Percentiles rank a stretch among this genome's conserved stretches.
Conservation (phyloP, 75 land plant species). For the Picea glauca region DNA sequence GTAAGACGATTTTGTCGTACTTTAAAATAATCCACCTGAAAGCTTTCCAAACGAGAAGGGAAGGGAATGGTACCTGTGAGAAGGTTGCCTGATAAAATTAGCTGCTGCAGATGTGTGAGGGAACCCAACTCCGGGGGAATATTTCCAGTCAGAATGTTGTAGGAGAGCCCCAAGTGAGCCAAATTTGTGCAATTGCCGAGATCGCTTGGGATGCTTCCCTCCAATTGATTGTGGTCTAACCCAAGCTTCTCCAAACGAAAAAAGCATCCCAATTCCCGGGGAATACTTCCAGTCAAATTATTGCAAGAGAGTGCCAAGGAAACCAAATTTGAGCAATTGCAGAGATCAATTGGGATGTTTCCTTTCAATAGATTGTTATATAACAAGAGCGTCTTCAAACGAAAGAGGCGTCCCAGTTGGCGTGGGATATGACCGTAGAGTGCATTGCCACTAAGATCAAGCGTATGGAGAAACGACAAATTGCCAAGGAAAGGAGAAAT, state of each 20-base stretch:
- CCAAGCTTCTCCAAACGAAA: constrained; percentile 1
- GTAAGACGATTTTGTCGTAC: no score
- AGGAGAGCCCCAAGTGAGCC: constrained; percentile 12
- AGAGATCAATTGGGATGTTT: neutral
- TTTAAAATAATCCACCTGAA: no score
- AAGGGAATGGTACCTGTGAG: constrained; percentile 10
- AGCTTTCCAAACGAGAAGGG: no score
- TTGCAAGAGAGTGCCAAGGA: neutral
- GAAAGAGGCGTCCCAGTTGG: neutral
- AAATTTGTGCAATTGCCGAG: constrained; percentile 13
- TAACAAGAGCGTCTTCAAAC: neutral
- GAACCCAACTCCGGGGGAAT: constrained; percentile 18
- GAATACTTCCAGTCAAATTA: neutral
- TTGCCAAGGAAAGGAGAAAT: neutral
- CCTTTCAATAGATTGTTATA: neutral
- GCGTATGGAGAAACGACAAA: neutral
- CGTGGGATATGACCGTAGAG: neutral
- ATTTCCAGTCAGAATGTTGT: constrained; percentile 19
- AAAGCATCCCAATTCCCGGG: neutral
- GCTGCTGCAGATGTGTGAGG: neutral
- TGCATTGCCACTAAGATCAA: neutral
- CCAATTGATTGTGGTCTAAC: constrained; percentile 20
- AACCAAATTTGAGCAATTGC: neutral
- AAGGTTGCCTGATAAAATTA: constrained; percentile 7
- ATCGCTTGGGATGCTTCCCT: constrained; percentile 23